Conservation (phyloP, 1,139 yeast species). For the Kodamaea sp. region DNA sequence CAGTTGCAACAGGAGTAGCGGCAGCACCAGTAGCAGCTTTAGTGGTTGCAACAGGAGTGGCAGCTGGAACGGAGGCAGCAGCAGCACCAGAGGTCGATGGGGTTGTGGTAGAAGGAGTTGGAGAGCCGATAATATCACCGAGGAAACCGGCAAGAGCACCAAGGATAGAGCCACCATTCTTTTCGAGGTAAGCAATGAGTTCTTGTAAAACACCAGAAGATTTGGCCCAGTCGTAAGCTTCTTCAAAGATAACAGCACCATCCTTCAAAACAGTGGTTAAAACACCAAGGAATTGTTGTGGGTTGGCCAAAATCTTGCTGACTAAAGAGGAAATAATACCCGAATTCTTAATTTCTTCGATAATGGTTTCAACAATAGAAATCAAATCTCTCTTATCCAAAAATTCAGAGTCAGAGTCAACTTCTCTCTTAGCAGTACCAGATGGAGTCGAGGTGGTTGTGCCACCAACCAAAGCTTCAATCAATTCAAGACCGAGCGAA, state of each 20-base stretch:
- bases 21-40: conserved; percentile 14
- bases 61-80: conserved; percentile 11
- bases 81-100: conserved; percentile 8
- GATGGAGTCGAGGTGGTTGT: conserved; percentile 13
- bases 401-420: conserved; percentile 15
- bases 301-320: conserved; percentile 37
- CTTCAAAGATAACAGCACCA: conserved; percentile 36
- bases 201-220: conserved; percentile 33
- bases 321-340: conserved; percentile 34
- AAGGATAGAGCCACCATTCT: conserved; percentile 31
- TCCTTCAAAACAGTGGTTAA: conserved; percentile 33
- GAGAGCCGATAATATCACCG: conserved; percentile 13
- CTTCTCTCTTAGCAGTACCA: conserved; percentile 22
- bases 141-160: conserved; percentile 27
- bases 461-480: conserved; percentile 19
- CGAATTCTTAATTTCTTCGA: conserved; percentile 30
- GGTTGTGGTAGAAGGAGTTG: conserved; percentile 6
- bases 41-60: conserved; percentile 15
- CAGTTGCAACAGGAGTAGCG: conserved; percentile 11
- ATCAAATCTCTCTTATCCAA: conserved; percentile 39
- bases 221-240: conserved; percentile 40
- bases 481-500: conserved; percentile 30
- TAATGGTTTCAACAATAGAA: conserved; percentile 27
- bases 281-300: conserved; percentile 26
- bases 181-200: conserved; percentile 29